A percentile compares a stretch with the other conserved stretches of the same genome.
Evolutionary conservation across 2,329 filamentous ascomycete genomes (phyloP).

Genomic region (Periconia macrospinosa): DNA sequence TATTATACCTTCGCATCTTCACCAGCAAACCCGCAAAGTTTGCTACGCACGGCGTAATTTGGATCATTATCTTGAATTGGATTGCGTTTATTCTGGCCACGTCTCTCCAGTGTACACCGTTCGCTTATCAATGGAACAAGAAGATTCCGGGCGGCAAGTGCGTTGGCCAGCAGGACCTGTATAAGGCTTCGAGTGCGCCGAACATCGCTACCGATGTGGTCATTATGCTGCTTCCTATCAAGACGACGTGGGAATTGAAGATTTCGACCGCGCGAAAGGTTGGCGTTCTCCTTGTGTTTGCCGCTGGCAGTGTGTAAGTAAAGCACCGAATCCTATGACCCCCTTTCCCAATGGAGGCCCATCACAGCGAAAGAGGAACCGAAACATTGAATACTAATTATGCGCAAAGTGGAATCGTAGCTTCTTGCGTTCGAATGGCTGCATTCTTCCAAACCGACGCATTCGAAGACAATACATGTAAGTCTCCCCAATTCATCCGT

Average conservation of each 20-base stretch:
- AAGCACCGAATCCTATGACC: not conserved
- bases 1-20: constrained; percentile 11
- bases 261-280: constrained; percentile 4
- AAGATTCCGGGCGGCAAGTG: constrained; percentile 3
- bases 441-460: constrained; percentile 9
- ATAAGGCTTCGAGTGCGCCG: not conserved
- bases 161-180: not conserved
- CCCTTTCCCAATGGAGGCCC: not conserved
- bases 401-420: constrained; percentile 3
- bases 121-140: constrained; percentile 6
- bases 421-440: constrained; percentile 5
- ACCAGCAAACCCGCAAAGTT: not conserved
- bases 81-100: constrained; percentile 3
- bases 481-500: not conserved
- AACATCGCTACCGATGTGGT: constrained; percentile 10
- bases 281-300: constrained; percentile 6
- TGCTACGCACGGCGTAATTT: constrained; percentile 4
- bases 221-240: constrained; percentile 8
- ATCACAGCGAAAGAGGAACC: not conserved
- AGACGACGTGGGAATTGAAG: constrained; percentile 2
- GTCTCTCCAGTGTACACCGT: constrained; percentile 3
- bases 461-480: constrained; percentile 9
- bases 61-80: constrained; percentile 1
- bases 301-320: constrained; percentile 7
- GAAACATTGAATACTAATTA: not conserved